Conservation (phyloP, 2,329 filamentous ascomycete genomes). For the Ceratocystiopsis sp. region DNA sequence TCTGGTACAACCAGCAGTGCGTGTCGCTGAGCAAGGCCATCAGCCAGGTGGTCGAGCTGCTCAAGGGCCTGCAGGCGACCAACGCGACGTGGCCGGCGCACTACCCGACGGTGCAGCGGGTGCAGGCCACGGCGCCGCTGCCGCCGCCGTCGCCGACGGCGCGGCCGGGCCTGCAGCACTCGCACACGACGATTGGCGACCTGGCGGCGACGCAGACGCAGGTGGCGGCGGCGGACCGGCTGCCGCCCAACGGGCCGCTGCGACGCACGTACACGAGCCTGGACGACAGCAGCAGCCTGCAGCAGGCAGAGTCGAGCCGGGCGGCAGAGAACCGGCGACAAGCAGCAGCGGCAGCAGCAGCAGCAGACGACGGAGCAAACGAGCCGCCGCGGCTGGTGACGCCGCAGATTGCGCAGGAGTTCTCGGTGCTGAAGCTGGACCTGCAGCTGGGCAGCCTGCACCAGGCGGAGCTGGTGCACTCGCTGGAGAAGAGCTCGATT, state of each 20-base stretch:
- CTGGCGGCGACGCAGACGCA: constrained; percentile 11
- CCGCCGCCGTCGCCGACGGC: constrained; percentile 31
- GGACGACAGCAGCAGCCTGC: constrained; percentile 31
- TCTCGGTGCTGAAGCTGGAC: constrained; percentile 88
- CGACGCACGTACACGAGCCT: constrained; percentile 52
- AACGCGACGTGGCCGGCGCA: constrained; percentile 88
- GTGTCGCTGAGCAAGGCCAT: constrained; percentile 77
- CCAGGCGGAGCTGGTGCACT: constrained; percentile 84
- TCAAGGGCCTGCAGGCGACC: constrained; percentile 70
- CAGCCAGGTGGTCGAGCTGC: constrained; percentile 64
- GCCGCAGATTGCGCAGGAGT: constrained; percentile 86
- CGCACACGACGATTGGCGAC: constrained; percentile 41
- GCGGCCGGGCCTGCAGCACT: constrained; percentile 46
- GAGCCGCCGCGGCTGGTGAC: constrained; percentile 69
- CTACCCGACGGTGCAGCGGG: constrained; percentile 69
- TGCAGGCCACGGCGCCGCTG: constrained; percentile 25
- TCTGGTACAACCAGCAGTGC: constrained; percentile 89
- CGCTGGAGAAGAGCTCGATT: constrained; percentile 79
- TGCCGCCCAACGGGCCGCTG: constrained; percentile 19
- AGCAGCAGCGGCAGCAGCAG: constrained; percentile 1
- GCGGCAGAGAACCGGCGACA: constrained; percentile 40
- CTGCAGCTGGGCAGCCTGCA: constrained; percentile 75
- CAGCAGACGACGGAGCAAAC: constrained; percentile 9
- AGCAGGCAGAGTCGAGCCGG: constrained; percentile 51
- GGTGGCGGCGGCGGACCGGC: neutral